Evolutionary conservation across 495 filamentous ascomycete species (phyloP).

Genomic region (Podospora anserina): DNA sequence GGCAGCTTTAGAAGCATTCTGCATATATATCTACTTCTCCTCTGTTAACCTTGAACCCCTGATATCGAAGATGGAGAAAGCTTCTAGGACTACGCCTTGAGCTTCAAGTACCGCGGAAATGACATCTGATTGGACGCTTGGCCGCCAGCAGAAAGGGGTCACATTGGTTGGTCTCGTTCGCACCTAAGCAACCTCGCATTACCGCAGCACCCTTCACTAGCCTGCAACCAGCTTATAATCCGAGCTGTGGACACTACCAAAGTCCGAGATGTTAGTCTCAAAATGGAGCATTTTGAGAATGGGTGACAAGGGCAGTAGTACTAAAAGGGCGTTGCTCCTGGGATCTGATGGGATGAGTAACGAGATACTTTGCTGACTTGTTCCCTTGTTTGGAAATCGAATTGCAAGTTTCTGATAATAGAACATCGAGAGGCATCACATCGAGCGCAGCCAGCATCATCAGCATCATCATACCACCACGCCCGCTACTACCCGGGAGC

Average conservation of each 20-base stretch:
- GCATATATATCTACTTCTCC: not conserved
- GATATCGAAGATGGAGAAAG: not conserved
- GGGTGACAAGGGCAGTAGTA: not conserved
- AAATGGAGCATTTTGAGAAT: not conserved
- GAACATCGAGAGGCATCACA: not conserved
- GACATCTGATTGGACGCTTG: not conserved
- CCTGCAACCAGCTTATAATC: not conserved
- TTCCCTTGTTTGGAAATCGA: not conserved
- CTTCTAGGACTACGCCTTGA: not conserved
- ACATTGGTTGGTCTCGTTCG: not conserved
- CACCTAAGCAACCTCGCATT: not conserved
- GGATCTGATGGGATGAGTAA: not conserved
- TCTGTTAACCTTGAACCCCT: not conserved
- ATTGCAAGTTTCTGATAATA: not conserved
- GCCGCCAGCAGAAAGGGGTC: not conserved
- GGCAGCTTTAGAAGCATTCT: not conserved
- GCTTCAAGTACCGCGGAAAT: not conserved
- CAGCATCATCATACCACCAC: not conserved
- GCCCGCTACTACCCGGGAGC: too few relatives aligned
- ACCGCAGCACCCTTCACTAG: not conserved
- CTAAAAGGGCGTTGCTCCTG: not conserved
- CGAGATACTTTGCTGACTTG: not conserved
- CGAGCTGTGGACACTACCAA: constrained; percentile 4
- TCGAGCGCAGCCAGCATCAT: not conserved
- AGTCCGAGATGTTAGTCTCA: constrained; percentile 2